These are phyloP conservation scores for Aspergillus terreus DNA, from an alignment of 2,329 filamentous ascomycete species.

Conservation along the genomic window DNA sequence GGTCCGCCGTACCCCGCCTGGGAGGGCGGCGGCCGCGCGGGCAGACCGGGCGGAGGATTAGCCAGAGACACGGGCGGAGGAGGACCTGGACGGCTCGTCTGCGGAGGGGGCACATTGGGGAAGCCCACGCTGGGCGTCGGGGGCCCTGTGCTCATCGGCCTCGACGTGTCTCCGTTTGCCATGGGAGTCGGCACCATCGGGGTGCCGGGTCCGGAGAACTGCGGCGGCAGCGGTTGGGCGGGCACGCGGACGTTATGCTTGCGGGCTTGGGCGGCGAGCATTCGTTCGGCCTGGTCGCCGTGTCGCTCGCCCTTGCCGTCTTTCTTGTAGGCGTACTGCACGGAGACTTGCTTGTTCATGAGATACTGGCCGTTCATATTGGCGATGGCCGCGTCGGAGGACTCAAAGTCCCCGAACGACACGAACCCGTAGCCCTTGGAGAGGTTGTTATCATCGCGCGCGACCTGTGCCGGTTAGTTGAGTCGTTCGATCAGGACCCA, in stretches of 20 bases:
- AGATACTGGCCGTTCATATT: constrained; percentile 97
- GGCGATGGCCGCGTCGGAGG: constrained; percentile 82
- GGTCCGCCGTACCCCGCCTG: constrained; percentile 66
- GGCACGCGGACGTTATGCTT: constrained; percentile 89
- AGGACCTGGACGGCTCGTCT: constrained; percentile 52
- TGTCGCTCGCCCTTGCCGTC: constrained; percentile 96
- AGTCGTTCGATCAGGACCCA: constrained; percentile 1
- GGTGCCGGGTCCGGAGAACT: constrained; percentile 55
- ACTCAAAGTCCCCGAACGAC: constrained; percentile 88
- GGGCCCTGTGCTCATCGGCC: constrained; percentile 29
- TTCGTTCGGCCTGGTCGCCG: constrained; percentile 87
- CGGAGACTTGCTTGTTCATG: constrained; percentile 92
- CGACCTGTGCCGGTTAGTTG: constrained; percentile 48
- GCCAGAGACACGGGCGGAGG: constrained; percentile 47
- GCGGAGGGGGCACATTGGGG: constrained; percentile 41
- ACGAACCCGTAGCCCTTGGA: constrained; percentile 97
- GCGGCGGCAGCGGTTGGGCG: constrained; percentile 69
- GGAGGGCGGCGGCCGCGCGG: constrained; percentile 66
- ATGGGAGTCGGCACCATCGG: constrained; percentile 44
- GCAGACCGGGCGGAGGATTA: constrained; percentile 52
- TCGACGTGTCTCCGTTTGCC: constrained; percentile 39
- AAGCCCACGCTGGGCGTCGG: constrained; percentile 37
- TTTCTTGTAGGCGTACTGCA: constrained; percentile 99
- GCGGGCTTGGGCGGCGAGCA: constrained; percentile 86
- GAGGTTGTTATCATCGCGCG: constrained; percentile 80